These are phyloP conservation scores for Thalassiosira profunda DNA, from an alignment of 108 stramenopile genomes.

Conservation along the genomic window DNA sequence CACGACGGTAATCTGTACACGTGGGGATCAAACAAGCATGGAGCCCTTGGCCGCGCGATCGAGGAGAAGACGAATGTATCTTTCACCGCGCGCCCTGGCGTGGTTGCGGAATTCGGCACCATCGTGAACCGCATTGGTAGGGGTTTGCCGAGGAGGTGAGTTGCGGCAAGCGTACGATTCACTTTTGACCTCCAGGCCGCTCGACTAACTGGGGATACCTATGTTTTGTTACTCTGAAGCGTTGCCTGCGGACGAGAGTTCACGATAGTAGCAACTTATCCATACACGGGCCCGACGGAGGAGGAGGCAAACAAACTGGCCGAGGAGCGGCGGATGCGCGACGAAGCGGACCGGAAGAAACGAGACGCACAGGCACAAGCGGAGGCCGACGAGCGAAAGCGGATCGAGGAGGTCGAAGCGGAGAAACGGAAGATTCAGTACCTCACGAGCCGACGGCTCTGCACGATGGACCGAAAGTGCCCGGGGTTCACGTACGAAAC, in stretches of 20 bases:
- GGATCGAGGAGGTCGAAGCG: conserved; percentile 12
- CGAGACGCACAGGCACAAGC: conserved; percentile 38
- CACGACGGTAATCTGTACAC: conserved; percentile 74
- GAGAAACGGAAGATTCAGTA: conserved; percentile 39
- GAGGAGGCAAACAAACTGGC: conserved; percentile 45
- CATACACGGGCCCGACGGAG: conserved; percentile 71
- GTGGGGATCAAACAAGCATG: conserved; percentile 63
- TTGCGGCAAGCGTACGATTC: too few relatives aligned
- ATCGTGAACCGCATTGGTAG: conserved; percentile 76
- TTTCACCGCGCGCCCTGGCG: conserved; percentile 64
- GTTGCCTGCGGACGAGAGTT: conserved; percentile 77
- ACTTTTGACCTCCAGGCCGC: not conserved
- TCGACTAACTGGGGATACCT: not conserved
- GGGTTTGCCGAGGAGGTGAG: conserved; percentile 43
- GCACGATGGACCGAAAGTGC: conserved; percentile 40
- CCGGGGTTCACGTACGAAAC: conserved; percentile 43
- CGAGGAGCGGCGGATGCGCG: conserved; percentile 47
- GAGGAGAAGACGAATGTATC: conserved; percentile 3
- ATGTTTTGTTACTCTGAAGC: conserved; percentile 1
- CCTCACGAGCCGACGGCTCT: conserved; percentile 42
- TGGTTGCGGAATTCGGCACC: conserved; percentile 75
- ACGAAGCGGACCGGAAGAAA: conserved; percentile 42
- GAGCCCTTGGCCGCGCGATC: conserved; percentile 19
- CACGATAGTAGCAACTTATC: conserved; percentile 72
- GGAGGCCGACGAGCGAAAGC: conserved; percentile 17